Evolutionary conservation across 352 stramenopile genomes (phyloP), one percentile per base, ranked within the genome.

Genomic region (Thalassiosira hispida): DNA sequence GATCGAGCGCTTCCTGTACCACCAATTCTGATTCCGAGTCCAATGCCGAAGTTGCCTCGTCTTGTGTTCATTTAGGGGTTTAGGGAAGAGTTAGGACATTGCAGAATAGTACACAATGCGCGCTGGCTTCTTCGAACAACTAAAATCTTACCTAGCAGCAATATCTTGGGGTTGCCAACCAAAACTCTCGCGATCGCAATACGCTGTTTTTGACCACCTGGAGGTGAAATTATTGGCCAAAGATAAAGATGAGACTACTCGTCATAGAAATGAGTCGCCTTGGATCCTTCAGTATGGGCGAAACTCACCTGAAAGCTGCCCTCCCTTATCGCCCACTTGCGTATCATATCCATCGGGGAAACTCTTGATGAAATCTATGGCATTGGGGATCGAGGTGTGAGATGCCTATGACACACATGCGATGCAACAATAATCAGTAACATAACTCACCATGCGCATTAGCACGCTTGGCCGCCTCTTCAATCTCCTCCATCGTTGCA

Each of bases 121-220:
- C n/a, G n/a, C n/a, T n/a, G n/a, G 12, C 7, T 2, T 49, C 20
- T 59, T 40, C 65, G 27, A 63, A 66, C 53, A 55, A 44, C 69
- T 14, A 46, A 9, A 42, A 40, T 68, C 67, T 68, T 1, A 76
- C 67, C 67, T 12, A 92, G 47, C 1, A 92, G 31, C 5, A 92
- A 64, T 29, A 92, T 79, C 40, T 80, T 84, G 4, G 87, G 87
- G 29, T 86, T 84, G 16, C 31, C 62, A 3, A 93, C 69, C 31
- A 93, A 59, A 1, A 84, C 81, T 27, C 96, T 78, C 35, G 96
- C 96, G 75, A 98, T 98, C 14, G 96, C 95, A 85, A 98, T 91
- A 14, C 96, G 86, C 80, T 98, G 95, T 79, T 98, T 98, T 75
- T 98, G 96, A 12, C 96, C 96, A 29, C 77, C 61, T n/a, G n/a